Evolutionary conservation across 1,284 basidiomycete genomes (phyloP).

Genomic region (Ganoderma meredithae): DNA sequence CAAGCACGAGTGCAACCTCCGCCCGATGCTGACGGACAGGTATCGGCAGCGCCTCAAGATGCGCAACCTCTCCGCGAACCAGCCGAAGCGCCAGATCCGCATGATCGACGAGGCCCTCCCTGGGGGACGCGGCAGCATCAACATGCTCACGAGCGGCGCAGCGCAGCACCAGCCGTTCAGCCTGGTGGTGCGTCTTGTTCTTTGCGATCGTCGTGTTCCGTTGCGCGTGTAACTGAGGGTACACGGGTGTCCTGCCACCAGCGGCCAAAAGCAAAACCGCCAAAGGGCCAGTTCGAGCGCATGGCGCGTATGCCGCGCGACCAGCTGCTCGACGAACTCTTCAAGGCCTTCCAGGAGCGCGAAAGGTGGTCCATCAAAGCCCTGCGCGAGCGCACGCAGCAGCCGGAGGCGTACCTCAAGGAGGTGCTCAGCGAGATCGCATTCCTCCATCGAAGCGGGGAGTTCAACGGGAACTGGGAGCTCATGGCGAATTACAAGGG

Average conservation of each 20-base stretch:
- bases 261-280: conserved; percentile 68
- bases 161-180: conserved; percentile 53
- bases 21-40: conserved; percentile 66
- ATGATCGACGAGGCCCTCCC: conserved; percentile 63
- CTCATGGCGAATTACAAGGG: conserved; percentile 71
- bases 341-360: conserved; percentile 80
- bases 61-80: conserved; percentile 66
- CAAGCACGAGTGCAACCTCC: conserved; percentile 76
- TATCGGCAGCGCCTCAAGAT: conserved; percentile 74
- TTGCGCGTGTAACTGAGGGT: neutral
- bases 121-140: conserved; percentile 72
- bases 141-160: conserved; percentile 57
- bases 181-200: conserved; percentile 55
- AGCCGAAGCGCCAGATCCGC: conserved; percentile 61
- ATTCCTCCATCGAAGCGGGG: conserved; percentile 81
- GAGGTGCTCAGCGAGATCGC: conserved; percentile 88
- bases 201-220: neutral
- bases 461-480: conserved; percentile 76
- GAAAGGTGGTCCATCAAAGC: conserved; percentile 87
- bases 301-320: conserved; percentile 91
- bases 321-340: conserved; percentile 89
- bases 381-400: conserved; percentile 84
- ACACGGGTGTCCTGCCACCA: neutral
- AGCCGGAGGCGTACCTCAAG: conserved; percentile 92
- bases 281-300: conserved; percentile 82